Evolutionary conservation across 352 stramenopile species (phyloP), one percentile per base, ranked within the genome.

Genomic region (Phytopythium delawarense): DNA sequence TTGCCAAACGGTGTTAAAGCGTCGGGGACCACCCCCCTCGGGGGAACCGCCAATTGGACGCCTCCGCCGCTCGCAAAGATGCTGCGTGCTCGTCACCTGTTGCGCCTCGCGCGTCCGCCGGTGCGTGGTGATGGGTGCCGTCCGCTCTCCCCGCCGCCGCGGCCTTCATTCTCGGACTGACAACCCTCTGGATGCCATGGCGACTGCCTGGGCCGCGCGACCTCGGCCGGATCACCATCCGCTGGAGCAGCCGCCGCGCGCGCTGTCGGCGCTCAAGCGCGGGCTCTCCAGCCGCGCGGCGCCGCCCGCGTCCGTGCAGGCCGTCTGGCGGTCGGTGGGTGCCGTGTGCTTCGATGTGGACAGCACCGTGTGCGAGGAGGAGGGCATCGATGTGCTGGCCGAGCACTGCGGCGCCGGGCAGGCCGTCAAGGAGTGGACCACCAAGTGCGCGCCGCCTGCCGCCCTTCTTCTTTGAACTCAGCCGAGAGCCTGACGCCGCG

Each of bases 301-400:
- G 59, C 35, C 55, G 18, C 57, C 35, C 35, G 35, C 66, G 61
- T 64, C 63, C 9, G 60, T 67, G 44, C 75, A 70, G 59, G 78
- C 88, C 18, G 64, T 89, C 25, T 92, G 82, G 82, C 75, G 80
- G n/a, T 88, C 79, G 0, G 74, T 92, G 2, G 71, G 72, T 16
- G 87, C 84, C 34, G 84, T 95, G 30, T 95, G 85, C 70, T 94
- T 94, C 59, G 94, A 99, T 68, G 97, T 99, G 0, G 97, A 99
- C 80, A 98, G 90, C 70, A 99, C 98, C 4, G 96, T 99, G 15
- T 98, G 98, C 66, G 73, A 76, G 25, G 96, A 99, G 48, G 97
- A 99, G 75, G 98, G 98, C 23, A 99, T 99, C 70, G 97, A 99
- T 70, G 96, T 99, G 40, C 81, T 99, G 6, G 98, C 98, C n/a